phyloP scores from a whole-genome alignment of 768 basidiomycete species.

The Boletus pseudo-olivaceus region DNA sequence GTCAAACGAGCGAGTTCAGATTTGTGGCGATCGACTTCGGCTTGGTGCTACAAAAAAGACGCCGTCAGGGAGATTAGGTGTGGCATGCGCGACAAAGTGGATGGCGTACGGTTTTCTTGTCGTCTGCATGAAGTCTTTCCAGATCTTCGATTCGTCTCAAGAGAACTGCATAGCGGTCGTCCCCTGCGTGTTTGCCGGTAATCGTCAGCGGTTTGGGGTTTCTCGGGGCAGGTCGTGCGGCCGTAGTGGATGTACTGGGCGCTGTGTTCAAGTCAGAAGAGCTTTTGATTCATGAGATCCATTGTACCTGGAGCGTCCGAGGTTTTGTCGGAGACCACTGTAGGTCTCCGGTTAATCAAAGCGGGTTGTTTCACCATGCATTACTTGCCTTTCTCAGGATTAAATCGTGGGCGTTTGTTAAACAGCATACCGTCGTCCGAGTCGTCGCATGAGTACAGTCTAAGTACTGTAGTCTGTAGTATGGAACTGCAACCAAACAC shows the following conservation, averaged over 20 bases:
- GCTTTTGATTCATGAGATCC: neutral
- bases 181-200: constrained; percentile 17
- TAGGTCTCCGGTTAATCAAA: neutral
- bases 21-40: constrained; percentile 57
- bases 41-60: constrained; percentile 45
- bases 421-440: constrained; percentile 34
- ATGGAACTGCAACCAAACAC: constrained; percentile 17
- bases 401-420: constrained; percentile 42
- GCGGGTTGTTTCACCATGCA: no score
- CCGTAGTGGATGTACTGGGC: constrained; percentile 32
- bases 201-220: constrained; percentile 22
- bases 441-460: neutral
- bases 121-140: constrained; percentile 58
- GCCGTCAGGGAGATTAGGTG: neutral
- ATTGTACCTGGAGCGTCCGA: constrained; percentile 40
- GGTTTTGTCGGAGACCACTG: constrained; percentile 33
- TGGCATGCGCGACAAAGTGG: neutral
- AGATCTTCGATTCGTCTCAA: constrained; percentile 64
- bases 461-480: no score
- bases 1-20: constrained; percentile 50
- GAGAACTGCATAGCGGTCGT: constrained; percentile 52
- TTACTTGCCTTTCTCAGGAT: constrained; percentile 13
- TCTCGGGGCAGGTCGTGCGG: constrained; percentile 22
- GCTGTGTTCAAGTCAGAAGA: constrained; percentile 24
- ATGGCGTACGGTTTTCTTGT: constrained; percentile 56